Percentiles rank a stretch among this genome's conserved stretches.
These are phyloP conservation scores for Rhodofomes roseus DNA, from an alignment of 1,284 basidiomycete species.

Conservation along the genomic window DNA sequence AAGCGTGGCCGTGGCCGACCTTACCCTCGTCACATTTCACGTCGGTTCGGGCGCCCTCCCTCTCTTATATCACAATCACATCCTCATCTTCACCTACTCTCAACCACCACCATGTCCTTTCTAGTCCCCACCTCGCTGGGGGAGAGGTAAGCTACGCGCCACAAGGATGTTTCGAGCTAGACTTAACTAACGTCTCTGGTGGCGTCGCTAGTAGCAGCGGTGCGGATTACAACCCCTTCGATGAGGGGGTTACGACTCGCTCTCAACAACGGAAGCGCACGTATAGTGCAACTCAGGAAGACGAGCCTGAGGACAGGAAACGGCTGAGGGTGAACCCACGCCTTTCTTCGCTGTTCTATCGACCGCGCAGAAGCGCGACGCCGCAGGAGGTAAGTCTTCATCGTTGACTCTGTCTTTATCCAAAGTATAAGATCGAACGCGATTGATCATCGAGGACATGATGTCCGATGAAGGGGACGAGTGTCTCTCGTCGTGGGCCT, in stretches of 20 bases:
- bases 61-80: neutral
- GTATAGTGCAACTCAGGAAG: neutral
- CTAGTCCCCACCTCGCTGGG: neutral
- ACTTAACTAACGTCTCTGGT: neutral
- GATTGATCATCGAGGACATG: neutral
- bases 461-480: neutral
- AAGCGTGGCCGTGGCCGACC: neutral
- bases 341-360: neutral
- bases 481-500: neutral
- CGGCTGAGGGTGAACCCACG: neutral
- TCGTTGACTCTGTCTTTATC: neutral
- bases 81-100: neutral
- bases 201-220: neutral
- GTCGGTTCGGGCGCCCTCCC: neutral
- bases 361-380: neutral
- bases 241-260: neutral
- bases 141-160: neutral
- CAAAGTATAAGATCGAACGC: neutral
- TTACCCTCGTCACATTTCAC: neutral
- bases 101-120: conserved; percentile 1
- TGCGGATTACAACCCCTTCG: neutral
- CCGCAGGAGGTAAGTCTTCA: neutral
- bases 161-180: neutral
- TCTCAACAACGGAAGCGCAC: conserved; percentile 2
- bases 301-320: neutral